Conservation (phyloP, 768 basidiomycete species). For the Boletus pseudopeckii region DNA sequence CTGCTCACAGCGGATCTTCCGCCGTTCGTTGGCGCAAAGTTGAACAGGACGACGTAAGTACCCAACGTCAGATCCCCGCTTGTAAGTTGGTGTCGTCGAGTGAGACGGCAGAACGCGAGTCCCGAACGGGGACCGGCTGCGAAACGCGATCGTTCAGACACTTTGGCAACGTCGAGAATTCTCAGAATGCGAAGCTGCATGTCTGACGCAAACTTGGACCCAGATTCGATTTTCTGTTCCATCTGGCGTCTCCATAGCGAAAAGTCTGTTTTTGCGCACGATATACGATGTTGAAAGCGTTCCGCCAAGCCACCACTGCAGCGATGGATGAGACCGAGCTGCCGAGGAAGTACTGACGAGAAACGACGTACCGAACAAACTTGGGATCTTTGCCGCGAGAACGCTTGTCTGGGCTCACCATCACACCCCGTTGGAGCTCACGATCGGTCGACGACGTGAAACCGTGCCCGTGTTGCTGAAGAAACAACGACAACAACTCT, state of each 20-base stretch:
- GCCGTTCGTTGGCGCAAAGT: conserved; percentile 30
- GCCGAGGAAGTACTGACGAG: neutral
- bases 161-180: conserved; percentile 36
- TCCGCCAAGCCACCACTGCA: conserved; percentile 58
- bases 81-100: conserved; percentile 15
- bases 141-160: conserved; percentile 28
- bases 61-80: conserved; percentile 19
- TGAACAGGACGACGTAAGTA: conserved; percentile 37
- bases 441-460: conserved; percentile 36
- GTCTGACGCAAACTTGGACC: conserved; percentile 34
- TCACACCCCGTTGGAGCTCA: conserved; percentile 48
- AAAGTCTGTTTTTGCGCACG: conserved; percentile 43
- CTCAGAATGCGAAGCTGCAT: conserved; percentile 43
- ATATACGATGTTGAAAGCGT: conserved; percentile 42
- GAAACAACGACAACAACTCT: conserved; percentile 51
- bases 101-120: conserved; percentile 43
- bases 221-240: conserved; percentile 33
- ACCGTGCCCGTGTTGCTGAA: conserved; percentile 43
- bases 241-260: conserved; percentile 53
- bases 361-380: conserved; percentile 43
- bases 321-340: neutral
- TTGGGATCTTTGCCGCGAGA: conserved; percentile 41
- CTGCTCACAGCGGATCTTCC: conserved; percentile 31
- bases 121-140: conserved; percentile 30
- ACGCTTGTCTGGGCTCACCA: conserved; percentile 57